These are phyloP conservation scores for Barnettozyma wickerhamii DNA, from an alignment of 805 yeast genomes.

Conservation along the genomic window DNA sequence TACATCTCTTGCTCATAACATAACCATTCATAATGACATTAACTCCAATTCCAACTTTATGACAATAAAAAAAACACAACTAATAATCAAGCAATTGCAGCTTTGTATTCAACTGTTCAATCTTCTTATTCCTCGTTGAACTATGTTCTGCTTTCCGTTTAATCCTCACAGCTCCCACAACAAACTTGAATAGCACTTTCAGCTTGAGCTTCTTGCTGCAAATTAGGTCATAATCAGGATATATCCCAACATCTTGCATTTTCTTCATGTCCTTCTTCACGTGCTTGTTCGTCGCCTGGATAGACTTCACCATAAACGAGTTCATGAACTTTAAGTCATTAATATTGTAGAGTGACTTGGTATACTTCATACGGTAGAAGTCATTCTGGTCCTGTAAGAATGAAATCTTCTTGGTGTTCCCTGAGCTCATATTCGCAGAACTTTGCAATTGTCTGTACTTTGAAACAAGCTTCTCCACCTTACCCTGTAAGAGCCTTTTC, in stretches of 20 bases:
- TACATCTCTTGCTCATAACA: not conserved
- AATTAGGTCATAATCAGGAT: constrained; percentile 25
- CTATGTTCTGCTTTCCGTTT: constrained; percentile 28
- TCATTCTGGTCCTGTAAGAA: constrained; percentile 37
- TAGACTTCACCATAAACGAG: constrained; percentile 28
- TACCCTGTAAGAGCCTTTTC: constrained; percentile 25
- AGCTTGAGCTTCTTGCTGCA: constrained; percentile 22
- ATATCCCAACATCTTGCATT: constrained; percentile 24
- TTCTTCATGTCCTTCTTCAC: constrained; percentile 24
- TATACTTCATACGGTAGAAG: constrained; percentile 43
- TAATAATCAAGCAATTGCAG: constrained; percentile 7
- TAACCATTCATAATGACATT: too few relatives aligned
- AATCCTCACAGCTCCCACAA: constrained; percentile 35
- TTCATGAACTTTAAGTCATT: constrained; percentile 34
- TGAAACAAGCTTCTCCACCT: constrained; percentile 29
- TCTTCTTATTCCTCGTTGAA: constrained; percentile 15
- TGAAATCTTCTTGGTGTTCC: constrained; percentile 20
- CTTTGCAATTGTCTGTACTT: constrained; percentile 24
- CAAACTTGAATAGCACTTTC: constrained; percentile 29
- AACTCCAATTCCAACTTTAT: too few relatives aligned
- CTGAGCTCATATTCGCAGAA: constrained; percentile 21
- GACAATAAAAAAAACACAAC: too few relatives aligned
- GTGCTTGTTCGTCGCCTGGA: constrained; percentile 23
- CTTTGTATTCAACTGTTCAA: constrained; percentile 12
- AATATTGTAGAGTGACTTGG: constrained; percentile 35